These are phyloP conservation scores for Centaurea solstitialis DNA, from an alignment of 129 eudicot genomes.

Conservation along the genomic window DNA sequence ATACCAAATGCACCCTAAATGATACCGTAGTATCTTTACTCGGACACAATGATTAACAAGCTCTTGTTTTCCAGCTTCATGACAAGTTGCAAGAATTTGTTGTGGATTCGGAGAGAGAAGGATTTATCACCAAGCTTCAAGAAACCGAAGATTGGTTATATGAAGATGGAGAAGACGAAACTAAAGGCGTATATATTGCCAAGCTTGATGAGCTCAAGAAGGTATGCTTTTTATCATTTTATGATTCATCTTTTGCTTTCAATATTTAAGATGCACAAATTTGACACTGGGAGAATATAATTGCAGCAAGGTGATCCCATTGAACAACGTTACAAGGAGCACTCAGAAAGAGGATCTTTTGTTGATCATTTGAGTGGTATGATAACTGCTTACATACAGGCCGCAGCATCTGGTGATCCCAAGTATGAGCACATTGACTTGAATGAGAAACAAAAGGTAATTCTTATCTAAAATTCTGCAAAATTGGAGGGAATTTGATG, in stretches of 20 bases:
- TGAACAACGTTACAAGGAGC: conserved; percentile 81
- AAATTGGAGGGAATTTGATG: too few species aligned
- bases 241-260: not conserved
- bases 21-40: not conserved
- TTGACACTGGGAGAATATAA: not conserved
- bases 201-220: conserved; percentile 91
- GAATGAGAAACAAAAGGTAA: conserved; percentile 80
- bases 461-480: not conserved
- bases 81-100: conserved; percentile 76
- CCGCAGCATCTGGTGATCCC: conserved; percentile 67
- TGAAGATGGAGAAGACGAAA: conserved; percentile 97
- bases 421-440: conserved; percentile 79
- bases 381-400: conserved; percentile 70
- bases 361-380: conserved; percentile 47
- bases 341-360: conserved; percentile 58
- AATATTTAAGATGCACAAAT: not conserved
- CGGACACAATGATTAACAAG: not conserved
- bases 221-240: conserved; percentile 31
- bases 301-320: conserved; percentile 84
- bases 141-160: conserved; percentile 96
- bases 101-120: conserved; percentile 73
- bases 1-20: not conserved
- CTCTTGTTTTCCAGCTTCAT: conserved; percentile 49
- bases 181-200: conserved; percentile 78
- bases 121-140: conserved; percentile 63